Evolutionary conservation across 1,284 basidiomycete species (phyloP).

Genomic region (Naganishia sp.): DNA sequence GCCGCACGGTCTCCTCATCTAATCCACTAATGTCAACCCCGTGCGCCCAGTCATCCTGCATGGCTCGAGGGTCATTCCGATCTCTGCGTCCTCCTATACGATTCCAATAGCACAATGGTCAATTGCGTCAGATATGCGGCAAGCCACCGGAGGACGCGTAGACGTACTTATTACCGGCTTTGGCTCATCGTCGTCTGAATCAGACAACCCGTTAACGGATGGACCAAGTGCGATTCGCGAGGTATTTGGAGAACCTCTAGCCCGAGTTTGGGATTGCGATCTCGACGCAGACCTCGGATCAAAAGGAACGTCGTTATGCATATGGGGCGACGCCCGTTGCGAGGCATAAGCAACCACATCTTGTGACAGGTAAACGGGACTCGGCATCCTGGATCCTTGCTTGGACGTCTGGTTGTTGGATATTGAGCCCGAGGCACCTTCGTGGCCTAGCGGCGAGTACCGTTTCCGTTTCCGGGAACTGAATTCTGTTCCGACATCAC

Average conservation of each 20-base stretch:
- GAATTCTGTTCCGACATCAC: slow-evolving; percentile 19
- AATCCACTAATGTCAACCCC: slow-evolving; percentile 31
- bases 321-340: neutral
- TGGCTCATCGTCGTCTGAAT: slow-evolving; percentile 21
- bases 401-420: neutral
- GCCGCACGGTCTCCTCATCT: slow-evolving; percentile 24
- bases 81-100: slow-evolving; percentile 10
- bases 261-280: slow-evolving; percentile 13
- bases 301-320: neutral
- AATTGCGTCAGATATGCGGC: neutral
- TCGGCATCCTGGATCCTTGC: slow-evolving; percentile 1
- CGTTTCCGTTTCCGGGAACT: slow-evolving; percentile 23
- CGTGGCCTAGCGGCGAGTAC: slow-evolving; percentile 19
- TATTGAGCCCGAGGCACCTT: neutral
- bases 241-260: neutral
- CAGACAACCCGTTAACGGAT: slow-evolving; percentile 2
- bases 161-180: slow-evolving; percentile 13
- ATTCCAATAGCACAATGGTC: neutral
- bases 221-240: neutral
- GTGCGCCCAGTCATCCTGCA: slow-evolving; percentile 25
- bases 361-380: neutral
- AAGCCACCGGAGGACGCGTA: neutral
- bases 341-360: slow-evolving; percentile 3
- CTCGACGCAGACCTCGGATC: slow-evolving; percentile 3
- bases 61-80: slow-evolving; percentile 14